Base-by-base conservation (phyloP, 2,329 filamentous ascomycete genomes). In the Talaromyces sp. region DNA sequence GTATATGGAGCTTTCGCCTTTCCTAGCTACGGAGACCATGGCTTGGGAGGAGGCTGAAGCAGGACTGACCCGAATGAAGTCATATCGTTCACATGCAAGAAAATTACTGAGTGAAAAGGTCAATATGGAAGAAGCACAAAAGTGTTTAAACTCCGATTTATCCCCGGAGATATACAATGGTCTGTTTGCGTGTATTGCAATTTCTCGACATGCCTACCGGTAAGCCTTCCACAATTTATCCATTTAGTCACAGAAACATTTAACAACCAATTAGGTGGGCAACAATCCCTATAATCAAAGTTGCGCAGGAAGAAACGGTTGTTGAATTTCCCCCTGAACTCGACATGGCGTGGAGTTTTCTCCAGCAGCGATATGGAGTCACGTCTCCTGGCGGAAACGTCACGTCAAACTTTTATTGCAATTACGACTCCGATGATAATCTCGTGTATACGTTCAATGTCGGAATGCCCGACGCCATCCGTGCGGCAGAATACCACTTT, bases 181-280 rank as follows among this genome's bases (percentile, higher is more conserved):
- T 6, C 69, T 75, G 56, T 76, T 74, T 58, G 68, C 66, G 58
- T 74, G 70, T 51, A 65, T 75, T 50, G 70, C 71, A n/a, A 63
- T 65, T 34, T 68, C 67, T 27, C 66, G 73, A 2, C 75, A 76
- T 57, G 73, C 72, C 0, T 76, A 73, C 61, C 66, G 68, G 68
- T 69, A 50, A 66, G 74, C 8, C 8, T 28, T 34, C 7, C 4
- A 31, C 52, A 9, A 10, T n/a, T 7, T 18, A n/a, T n/a, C 2
- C 7, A 10, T 55, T 31, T 5, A 10, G 28, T 10, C 4, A n/a
- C 8, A 16, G 7, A 12, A 55, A 7, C 12, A 16, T 16, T 12
- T 34, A 31, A 55, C 14, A 9, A 27, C 27, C 2, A n/a, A 31
- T 18, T 54, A 55, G 52, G 57, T 77, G 73, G 73, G 73, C 63